These are phyloP conservation scores for Metarhizium album DNA, from an alignment of 2,329 filamentous ascomycete species.

Conservation along the genomic window DNA sequence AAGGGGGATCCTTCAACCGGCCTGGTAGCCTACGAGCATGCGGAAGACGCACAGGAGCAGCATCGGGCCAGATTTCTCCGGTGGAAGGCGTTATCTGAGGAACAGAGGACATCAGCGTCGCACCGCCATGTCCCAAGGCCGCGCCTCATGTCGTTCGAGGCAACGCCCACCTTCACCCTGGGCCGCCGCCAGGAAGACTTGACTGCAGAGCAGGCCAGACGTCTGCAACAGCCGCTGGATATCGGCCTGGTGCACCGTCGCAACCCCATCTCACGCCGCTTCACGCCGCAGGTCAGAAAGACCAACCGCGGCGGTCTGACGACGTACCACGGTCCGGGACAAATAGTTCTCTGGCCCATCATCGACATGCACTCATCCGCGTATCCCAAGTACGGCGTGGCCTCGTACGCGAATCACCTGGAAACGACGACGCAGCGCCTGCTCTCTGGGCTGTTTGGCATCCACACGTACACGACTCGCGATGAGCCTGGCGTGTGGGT, in stretches of 20 bases:
- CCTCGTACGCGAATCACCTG: slow-evolving; percentile 67
- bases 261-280: slow-evolving; percentile 21
- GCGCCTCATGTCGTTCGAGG: slow-evolving; percentile 71
- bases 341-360: slow-evolving; percentile 86
- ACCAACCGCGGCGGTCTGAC: slow-evolving; percentile 81
- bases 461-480: slow-evolving; percentile 50
- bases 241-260: slow-evolving; percentile 15
- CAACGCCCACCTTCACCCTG: slow-evolving; percentile 76
- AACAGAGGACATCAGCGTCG: slow-evolving; percentile 14
- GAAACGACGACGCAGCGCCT: slow-evolving; percentile 65
- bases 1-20: slow-evolving; percentile 9
- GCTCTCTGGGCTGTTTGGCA: slow-evolving; percentile 43
- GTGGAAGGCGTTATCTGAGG: slow-evolving; percentile 21
- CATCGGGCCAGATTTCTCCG: slow-evolving; percentile 22
- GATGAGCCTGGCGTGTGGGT: slow-evolving; percentile 84
- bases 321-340: slow-evolving; percentile 91
- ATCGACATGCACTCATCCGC: slow-evolving; percentile 58
- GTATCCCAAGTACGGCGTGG: slow-evolving; percentile 52
- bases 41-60: slow-evolving; percentile 21
- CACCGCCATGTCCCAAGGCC: slow-evolving; percentile 41
- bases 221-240: slow-evolving; percentile 31
- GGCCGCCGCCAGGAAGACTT: slow-evolving; percentile 65
- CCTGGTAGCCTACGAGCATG: slow-evolving; percentile 21
- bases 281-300: slow-evolving; percentile 50
- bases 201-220: slow-evolving; percentile 30